Percentiles rank a stretch among this genome's conserved stretches.
These are phyloP conservation scores for Alternaria atra DNA, from an alignment of 2,329 filamentous ascomycete genomes.

Conservation along the genomic window DNA sequence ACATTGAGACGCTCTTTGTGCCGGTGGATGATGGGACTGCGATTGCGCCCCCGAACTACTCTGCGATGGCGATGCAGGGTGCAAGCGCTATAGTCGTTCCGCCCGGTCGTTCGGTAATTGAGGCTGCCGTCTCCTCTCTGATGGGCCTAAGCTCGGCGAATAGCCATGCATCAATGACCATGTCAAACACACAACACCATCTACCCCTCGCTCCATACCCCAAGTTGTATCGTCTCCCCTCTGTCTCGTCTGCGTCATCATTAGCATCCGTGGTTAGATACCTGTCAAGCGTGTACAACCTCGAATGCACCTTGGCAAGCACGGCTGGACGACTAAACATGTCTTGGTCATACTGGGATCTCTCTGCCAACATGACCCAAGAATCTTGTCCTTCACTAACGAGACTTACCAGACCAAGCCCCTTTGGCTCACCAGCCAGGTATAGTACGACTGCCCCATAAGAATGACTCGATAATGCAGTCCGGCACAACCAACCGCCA, in stretches of 20 bases:
- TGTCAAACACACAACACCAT: neutral
- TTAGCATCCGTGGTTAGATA: neutral
- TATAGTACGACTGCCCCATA: neutral
- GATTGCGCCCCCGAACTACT: constrained; percentile 2
- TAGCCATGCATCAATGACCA: neutral
- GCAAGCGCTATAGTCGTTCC: constrained; percentile 1
- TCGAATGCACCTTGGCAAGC: neutral
- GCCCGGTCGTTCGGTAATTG: constrained; percentile 14
- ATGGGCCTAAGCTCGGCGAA: constrained; percentile 8
- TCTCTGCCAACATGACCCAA: neutral
- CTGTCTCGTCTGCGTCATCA: neutral
- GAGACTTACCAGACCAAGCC: neutral
- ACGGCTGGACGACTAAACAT: neutral
- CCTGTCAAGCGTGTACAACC: neutral
- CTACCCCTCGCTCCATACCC: neutral
- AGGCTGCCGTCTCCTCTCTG: constrained; percentile 14
- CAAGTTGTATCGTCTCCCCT: neutral
- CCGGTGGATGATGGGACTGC: constrained; percentile 13
- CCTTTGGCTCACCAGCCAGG: constrained; percentile 2
- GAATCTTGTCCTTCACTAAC: neutral
- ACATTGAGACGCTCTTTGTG: constrained; percentile 10
- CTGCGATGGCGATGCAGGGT: constrained; percentile 12
- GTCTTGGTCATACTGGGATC: neutral
- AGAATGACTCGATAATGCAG: constrained; percentile 1
- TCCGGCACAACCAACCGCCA: neutral